A percentile compares a stretch with the other conserved stretches of the same genome.
phyloP scores from a whole-genome alignment of 768 basidiomycete genomes.

The Coprinopsis cinerea region DNA sequence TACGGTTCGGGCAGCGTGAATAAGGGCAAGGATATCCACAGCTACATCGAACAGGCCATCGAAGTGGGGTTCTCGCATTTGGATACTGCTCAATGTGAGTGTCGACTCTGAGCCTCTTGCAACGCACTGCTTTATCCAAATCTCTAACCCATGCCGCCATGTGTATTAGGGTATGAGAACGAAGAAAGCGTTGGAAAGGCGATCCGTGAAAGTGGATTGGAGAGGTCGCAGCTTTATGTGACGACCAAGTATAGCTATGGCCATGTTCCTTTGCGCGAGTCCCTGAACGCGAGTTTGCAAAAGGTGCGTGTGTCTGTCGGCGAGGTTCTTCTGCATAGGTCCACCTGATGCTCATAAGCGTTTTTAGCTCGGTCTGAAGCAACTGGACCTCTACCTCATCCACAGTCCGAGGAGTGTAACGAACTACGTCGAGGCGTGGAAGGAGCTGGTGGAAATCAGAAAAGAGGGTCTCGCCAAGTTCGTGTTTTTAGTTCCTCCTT shows the following conservation, averaged over 20 bases:
- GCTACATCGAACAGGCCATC: constrained; percentile 51
- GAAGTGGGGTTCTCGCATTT: constrained; percentile 58
- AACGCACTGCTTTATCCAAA: not conserved
- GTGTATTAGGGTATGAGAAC: constrained; percentile 33
- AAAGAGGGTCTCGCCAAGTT: constrained; percentile 39
- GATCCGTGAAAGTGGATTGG: constrained; percentile 33
- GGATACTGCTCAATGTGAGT: constrained; percentile 53
- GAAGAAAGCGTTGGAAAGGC: constrained; percentile 28
- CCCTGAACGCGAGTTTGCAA: constrained; percentile 41
- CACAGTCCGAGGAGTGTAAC: constrained; percentile 38
- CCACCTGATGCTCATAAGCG: not conserved
- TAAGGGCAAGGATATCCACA: constrained; percentile 43
- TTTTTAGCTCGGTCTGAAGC: constrained; percentile 50
- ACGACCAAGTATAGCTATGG: constrained; percentile 47
- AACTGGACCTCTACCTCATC: constrained; percentile 68
- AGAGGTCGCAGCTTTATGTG: constrained; percentile 40
- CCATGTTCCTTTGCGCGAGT: constrained; percentile 31
- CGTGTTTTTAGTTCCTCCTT: constrained; percentile 3
- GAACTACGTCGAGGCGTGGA: constrained; percentile 42
- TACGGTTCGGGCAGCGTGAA: constrained; percentile 52
- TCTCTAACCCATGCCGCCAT: not conserved
- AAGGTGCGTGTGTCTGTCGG: constrained; percentile 33
- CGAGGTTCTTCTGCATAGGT: not conserved
- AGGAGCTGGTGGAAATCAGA: constrained; percentile 49
- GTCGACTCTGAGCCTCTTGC: too few relatives aligned